Evolutionary conservation across 1,139 yeast genomes (phyloP).

Genomic region (Saccharomyces pastorianus): DNA sequence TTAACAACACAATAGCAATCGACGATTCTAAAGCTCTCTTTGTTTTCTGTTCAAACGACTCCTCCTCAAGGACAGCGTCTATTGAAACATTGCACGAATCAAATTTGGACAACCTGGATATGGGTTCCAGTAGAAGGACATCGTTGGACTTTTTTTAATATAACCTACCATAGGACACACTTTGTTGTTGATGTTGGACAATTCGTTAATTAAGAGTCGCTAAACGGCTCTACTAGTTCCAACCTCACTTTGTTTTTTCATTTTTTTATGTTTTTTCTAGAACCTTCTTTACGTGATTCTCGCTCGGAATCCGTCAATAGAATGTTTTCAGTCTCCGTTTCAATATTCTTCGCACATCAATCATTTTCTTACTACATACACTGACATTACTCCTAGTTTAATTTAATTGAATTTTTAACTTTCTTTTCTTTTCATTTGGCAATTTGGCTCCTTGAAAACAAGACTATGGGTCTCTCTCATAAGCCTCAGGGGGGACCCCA

Average conservation of each 20-base stretch:
- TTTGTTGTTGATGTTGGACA: not conserved
- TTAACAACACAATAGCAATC: constrained; percentile 5
- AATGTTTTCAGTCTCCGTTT: not conserved
- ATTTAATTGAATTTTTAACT: not conserved
- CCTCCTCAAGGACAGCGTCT: constrained; percentile 3
- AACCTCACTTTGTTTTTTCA: not conserved
- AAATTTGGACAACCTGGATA: not conserved
- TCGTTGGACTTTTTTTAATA: not conserved
- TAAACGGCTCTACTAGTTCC: no score
- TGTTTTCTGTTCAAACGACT: constrained; percentile 1
- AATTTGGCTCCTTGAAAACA: not conserved
- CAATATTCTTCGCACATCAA: not conserved
- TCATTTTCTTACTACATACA: not conserved
- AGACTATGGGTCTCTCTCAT: not conserved
- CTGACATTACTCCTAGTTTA: not conserved
- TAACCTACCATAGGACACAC: not conserved
- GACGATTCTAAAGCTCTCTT: not conserved
- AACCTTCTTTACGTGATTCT: constrained; percentile 3
- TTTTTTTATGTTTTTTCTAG: not conserved
- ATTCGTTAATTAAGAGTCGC: not conserved
- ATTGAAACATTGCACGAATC: constrained; percentile 1
- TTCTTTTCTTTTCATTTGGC: not conserved
- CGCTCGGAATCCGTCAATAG: constrained; percentile 2
- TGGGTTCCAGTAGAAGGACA: not conserved
- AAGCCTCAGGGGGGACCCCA: not conserved